Evolutionary conservation across 2,329 filamentous ascomycete species (phyloP).

Genomic region (Lachnellula hyalina): DNA sequence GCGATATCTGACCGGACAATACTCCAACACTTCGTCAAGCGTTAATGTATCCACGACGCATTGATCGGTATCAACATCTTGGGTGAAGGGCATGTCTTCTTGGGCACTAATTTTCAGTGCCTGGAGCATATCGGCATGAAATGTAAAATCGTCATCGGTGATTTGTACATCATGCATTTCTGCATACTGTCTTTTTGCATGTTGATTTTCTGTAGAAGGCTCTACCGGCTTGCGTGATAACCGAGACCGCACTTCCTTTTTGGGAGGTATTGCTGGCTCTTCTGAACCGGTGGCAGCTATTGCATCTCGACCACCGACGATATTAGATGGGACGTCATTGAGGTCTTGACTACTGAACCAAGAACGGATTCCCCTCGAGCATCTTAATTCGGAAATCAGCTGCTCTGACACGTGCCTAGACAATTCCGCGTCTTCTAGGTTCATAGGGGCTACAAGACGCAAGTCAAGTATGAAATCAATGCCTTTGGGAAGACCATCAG

Average conservation of each 20-base stretch:
- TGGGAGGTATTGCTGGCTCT: neutral
- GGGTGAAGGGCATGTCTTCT: neutral
- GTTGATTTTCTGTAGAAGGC: neutral
- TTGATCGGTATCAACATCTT: too few relatives aligned
- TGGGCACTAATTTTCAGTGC: neutral
- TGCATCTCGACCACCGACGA: constrained; percentile 47
- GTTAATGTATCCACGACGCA: neutral
- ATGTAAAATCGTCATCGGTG: neutral
- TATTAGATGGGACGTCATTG: constrained; percentile 34
- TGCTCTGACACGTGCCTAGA: constrained; percentile 27
- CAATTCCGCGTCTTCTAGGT: constrained; percentile 53
- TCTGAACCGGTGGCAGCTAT: neutral
- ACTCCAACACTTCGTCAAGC: constrained; percentile 42
- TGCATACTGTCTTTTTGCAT: neutral
- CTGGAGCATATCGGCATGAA: neutral
- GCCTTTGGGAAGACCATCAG: constrained; percentile 32
- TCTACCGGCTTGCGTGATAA: too few relatives aligned
- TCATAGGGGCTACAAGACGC: constrained; percentile 41
- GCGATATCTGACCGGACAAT: constrained; percentile 59
- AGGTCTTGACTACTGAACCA: constrained; percentile 45
- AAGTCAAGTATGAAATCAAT: constrained; percentile 58
- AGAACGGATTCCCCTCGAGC: constrained; percentile 48
- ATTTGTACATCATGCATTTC: neutral
- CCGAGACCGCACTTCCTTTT: neutral
- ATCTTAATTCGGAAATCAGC: constrained; percentile 52